phyloP scores from a whole-genome alignment of 2,329 filamentous ascomycete genomes.

The Berkeleyomyces basicola region DNA sequence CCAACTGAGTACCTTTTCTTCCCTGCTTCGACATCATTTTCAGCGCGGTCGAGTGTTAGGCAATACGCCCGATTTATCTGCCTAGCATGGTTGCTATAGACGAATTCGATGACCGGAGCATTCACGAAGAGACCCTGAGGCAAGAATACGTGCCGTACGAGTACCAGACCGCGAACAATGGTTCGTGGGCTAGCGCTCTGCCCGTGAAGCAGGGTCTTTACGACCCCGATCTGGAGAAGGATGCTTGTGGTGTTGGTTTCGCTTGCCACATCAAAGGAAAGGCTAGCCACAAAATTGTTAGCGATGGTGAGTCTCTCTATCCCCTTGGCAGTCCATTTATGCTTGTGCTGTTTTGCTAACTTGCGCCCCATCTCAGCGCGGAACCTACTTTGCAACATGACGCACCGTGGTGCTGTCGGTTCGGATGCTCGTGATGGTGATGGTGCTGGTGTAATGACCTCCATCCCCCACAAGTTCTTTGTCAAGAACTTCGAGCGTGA shows the following conservation, averaged over 20 bases:
- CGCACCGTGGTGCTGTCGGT: slow-evolving; percentile 93
- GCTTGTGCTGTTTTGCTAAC: background rate
- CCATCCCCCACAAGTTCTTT: slow-evolving; percentile 96
- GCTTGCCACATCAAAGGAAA: slow-evolving; percentile 97
- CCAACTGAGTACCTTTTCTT: background rate
- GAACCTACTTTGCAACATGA: slow-evolving; percentile 98
- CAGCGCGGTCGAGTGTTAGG: background rate
- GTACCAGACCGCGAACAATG: slow-evolving; percentile 73
- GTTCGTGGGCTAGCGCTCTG: slow-evolving; percentile 82
- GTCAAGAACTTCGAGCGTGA: slow-evolving; percentile 95
- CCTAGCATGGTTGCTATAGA: slow-evolving; percentile 52
- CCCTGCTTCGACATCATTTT: background rate
- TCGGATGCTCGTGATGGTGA: slow-evolving; percentile 97
- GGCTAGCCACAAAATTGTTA: slow-evolving; percentile 94
- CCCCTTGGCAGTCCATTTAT: background rate
- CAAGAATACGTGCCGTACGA: slow-evolving; percentile 56
- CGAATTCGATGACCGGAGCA: slow-evolving; percentile 51
- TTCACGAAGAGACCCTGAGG: slow-evolving; percentile 38
- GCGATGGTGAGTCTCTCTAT: slow-evolving; percentile 57
- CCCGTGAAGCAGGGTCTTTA: slow-evolving; percentile 97
- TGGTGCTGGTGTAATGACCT: slow-evolving; percentile 98
- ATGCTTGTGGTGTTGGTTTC: slow-evolving; percentile 99
- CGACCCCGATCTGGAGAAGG: slow-evolving; percentile 89
- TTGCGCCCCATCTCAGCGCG: slow-evolving; percentile 40
- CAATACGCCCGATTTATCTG: slow-evolving; percentile 21